Conservation (phyloP, 768 basidiomycete genomes). For the Suillus weaverae region DNA sequence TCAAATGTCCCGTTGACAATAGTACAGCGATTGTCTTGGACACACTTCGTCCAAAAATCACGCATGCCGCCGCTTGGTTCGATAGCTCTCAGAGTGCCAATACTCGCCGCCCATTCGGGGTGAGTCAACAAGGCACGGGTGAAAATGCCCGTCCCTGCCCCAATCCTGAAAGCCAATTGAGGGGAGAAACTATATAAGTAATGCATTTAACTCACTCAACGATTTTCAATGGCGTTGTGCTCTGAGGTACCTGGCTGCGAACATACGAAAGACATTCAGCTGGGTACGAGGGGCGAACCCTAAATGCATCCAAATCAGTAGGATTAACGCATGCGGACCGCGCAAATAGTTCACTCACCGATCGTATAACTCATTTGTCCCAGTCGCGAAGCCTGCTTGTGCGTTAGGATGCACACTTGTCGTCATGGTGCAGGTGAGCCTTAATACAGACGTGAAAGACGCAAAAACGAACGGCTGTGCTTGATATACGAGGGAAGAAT, state of each 20-base stretch:
- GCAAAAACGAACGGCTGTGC: not conserved
- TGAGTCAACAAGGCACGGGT: conserved; percentile 77
- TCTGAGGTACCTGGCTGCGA: conserved; percentile 47
- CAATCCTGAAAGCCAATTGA: conserved; percentile 50
- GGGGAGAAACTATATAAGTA: not conserved
- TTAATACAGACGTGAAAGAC: not conserved
- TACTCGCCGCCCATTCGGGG: conserved; percentile 40
- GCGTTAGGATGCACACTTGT: conserved; percentile 56
- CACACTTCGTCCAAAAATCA: conserved; percentile 15
- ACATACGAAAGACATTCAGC: not conserved
- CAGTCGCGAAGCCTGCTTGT: conserved; percentile 67
- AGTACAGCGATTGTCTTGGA: conserved; percentile 25
- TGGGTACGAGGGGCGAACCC: conserved; percentile 65
- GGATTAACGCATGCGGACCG: not conserved
- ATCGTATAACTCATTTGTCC: conserved; percentile 84
- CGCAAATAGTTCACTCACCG: conserved; percentile 38
- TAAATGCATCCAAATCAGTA: conserved; percentile 25
- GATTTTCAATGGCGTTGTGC: conserved; percentile 51
- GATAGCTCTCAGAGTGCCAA: conserved; percentile 62
- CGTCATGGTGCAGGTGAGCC: conserved; percentile 24
- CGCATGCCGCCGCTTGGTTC: conserved; percentile 93
- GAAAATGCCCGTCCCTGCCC: conserved; percentile 87
- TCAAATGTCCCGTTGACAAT: conserved; percentile 70
- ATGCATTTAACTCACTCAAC: conserved; percentile 56
- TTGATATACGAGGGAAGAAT: not conserved